Percentiles rank a stretch among this genome's conserved stretches.
phyloP scores from a whole-genome alignment of 164 flowering plant species.

The Umbilicus rupestris region DNA sequence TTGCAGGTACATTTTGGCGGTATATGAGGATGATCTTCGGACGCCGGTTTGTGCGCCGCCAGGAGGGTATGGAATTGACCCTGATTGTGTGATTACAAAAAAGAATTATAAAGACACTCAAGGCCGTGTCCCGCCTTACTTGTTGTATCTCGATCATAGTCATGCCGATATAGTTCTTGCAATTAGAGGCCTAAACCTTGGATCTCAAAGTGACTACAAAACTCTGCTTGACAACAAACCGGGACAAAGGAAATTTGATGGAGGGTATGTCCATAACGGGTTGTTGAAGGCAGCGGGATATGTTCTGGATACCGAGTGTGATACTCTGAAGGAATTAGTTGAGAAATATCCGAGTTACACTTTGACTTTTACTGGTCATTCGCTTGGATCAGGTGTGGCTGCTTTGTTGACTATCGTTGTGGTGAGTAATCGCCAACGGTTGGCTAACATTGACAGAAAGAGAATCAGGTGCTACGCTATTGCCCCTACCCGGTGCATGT shows the following conservation, averaged over 20 bases:
- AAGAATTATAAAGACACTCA: conserved; percentile 54
- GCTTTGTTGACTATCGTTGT: conserved; percentile 50
- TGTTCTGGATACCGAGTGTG: conserved; percentile 67
- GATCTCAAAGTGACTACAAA: conserved; percentile 72
- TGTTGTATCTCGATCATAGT: conserved; percentile 69
- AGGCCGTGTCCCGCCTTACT: conserved; percentile 71
- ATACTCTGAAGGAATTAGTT: conserved; percentile 45
- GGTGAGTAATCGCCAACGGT: conserved; percentile 31
- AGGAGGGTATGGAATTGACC: conserved; percentile 78
- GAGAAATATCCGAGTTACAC: conserved; percentile 56
- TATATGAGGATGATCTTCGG: conserved; percentile 76
- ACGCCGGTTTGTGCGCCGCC: conserved; percentile 80
- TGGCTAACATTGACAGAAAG: conserved; percentile 45
- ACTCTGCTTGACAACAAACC: conserved; percentile 73
- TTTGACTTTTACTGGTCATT: conserved; percentile 86
- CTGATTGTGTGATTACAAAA: conserved; percentile 47
- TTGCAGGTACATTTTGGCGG: conserved; percentile 65
- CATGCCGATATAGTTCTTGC: conserved; percentile 62
- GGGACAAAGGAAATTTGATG: conserved; percentile 74
- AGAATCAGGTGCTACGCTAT: conserved; percentile 54
- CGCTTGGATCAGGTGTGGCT: conserved; percentile 82
- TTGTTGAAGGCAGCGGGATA: conserved; percentile 79
- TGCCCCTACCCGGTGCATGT: conserved; percentile 75
- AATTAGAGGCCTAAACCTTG: conserved; percentile 74
- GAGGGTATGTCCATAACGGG: conserved; percentile 97